phyloP scores from a whole-genome alignment of 176 grass and related monocot genomes.

The Olyra latifolia region DNA sequence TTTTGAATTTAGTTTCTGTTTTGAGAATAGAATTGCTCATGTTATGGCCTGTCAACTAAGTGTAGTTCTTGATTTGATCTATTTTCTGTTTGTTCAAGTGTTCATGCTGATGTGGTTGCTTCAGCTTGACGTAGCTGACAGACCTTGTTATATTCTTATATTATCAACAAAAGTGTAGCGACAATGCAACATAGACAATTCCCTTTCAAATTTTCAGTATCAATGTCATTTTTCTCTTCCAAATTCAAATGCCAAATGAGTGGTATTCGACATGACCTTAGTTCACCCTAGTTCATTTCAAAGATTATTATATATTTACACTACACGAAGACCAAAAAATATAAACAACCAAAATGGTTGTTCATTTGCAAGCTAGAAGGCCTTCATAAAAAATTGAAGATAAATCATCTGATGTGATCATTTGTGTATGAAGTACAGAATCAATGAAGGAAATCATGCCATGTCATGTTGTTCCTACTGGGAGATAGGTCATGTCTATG shows the following conservation, averaged over 20 bases:
- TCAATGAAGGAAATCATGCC: neutral
- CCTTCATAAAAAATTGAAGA: neutral
- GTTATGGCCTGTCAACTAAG: neutral
- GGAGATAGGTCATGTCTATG: neutral
- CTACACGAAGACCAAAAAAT: neutral
- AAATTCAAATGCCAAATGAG: neutral
- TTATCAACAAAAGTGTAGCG: neutral
- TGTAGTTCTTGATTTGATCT: neutral
- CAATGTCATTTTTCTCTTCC: neutral
- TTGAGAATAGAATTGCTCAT: neutral
- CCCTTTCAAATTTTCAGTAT: neutral
- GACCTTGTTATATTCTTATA: neutral
- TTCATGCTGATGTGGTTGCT: neutral
- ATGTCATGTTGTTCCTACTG: neutral
- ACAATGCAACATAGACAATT: neutral
- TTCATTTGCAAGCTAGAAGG: neutral
- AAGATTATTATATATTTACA: neutral
- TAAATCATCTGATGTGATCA: neutral
- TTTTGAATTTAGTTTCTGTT: neutral
- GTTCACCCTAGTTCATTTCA: constrained; percentile 1
- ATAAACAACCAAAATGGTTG: neutral
- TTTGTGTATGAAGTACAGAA: neutral
- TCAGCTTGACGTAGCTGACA: neutral
- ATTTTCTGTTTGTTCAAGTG: neutral
- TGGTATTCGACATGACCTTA: neutral